Conservation (phyloP, 176 grass and related monocot species). For the Oryza nivara region DNA sequence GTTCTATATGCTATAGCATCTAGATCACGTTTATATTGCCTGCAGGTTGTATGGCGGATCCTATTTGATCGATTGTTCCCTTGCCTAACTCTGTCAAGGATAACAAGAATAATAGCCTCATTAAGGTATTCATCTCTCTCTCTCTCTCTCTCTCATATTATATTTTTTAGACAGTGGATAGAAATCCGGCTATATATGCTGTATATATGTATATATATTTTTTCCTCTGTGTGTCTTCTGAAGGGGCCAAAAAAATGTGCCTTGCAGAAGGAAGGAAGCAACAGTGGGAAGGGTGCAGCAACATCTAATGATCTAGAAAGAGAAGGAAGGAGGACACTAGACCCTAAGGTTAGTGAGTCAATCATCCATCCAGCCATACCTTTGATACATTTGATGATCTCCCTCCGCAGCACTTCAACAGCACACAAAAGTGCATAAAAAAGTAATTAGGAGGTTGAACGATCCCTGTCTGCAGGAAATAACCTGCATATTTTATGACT, state of each 20-base stretch:
- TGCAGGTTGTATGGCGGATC: no score
- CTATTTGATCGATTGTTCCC: background rate
- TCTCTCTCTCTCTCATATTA: background rate
- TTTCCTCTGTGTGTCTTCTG: background rate
- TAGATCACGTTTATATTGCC: no score
- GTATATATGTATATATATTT: background rate
- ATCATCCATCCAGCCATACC: background rate
- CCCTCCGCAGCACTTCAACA: background rate
- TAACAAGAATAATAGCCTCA: slow-evolving; percentile 33
- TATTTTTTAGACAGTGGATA: background rate
- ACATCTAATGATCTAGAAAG: slow-evolving; percentile 59
- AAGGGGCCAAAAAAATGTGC: slow-evolving; percentile 1
- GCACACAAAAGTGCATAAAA: background rate
- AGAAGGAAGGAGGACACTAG: slow-evolving; percentile 60
- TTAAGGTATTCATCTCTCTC: slow-evolving; percentile 34
- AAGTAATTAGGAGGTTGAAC: slow-evolving; percentile 32
- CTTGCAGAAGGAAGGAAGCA: slow-evolving; percentile 63
- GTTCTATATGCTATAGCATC: no score
- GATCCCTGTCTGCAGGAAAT: slow-evolving; percentile 18
- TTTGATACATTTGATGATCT: background rate
- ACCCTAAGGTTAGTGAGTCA: slow-evolving; percentile 68
- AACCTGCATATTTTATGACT: slow-evolving; percentile 26
- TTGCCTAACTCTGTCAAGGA: slow-evolving; percentile 36
- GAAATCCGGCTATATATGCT: no score
- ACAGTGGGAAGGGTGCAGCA: slow-evolving; percentile 53